Conservation (phyloP, 179 eudicot genomes). For the Silene coronaria region DNA sequence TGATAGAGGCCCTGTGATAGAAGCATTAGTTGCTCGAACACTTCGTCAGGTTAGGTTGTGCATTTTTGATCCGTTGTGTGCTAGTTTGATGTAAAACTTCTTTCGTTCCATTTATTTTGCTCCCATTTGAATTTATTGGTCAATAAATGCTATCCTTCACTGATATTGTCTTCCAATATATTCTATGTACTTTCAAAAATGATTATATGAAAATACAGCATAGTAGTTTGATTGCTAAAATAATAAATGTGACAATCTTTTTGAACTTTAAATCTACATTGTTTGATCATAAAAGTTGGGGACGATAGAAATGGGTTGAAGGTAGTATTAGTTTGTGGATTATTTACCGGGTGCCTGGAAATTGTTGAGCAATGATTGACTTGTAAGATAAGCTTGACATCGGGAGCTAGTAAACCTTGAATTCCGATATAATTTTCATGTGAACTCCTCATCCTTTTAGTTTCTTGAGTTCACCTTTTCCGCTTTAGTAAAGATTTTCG, state of each 20-base stretch:
- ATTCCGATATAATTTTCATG: neutral
- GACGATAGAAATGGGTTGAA: too few relatives aligned
- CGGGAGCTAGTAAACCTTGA: neutral
- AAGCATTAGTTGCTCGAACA: constrained; percentile 96
- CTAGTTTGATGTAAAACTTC: neutral
- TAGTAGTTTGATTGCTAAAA: too few relatives aligned
- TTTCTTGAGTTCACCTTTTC: neutral
- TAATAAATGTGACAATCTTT: too few relatives aligned
- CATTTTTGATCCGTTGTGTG: neutral
- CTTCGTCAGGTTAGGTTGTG: constrained; percentile 74
- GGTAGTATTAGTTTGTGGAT: neutral
- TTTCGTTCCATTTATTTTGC: too few relatives aligned
- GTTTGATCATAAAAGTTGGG: too few relatives aligned
- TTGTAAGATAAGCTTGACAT: neutral
- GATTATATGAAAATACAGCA: neutral
- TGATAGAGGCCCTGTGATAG: constrained; percentile 97
- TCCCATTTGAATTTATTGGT: too few relatives aligned
- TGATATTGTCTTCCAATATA: too few relatives aligned
- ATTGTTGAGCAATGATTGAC: constrained; percentile 4
- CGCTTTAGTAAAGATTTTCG: neutral
- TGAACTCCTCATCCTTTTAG: neutral
- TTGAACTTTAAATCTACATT: too few relatives aligned
- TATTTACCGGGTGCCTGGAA: constrained; percentile 2
- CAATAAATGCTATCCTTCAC: too few relatives aligned
- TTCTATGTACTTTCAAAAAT: too few relatives aligned